Percentiles rank a stretch among this genome's conserved stretches.
Conservation (phyloP, 495 filamentous ascomycete species). For the Tuber brumale region DNA sequence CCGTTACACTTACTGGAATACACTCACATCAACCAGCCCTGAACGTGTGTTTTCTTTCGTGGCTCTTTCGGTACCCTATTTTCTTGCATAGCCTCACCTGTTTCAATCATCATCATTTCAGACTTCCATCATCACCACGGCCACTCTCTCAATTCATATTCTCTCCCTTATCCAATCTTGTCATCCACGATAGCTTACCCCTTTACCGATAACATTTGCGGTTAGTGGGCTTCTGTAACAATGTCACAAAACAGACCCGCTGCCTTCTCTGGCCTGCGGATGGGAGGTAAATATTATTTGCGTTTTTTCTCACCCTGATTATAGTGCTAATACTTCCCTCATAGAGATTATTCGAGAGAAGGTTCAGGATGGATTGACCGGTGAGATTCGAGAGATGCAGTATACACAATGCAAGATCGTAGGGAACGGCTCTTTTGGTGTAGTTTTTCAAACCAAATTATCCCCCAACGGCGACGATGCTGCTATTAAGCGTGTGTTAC, state of each 20-base stretch:
- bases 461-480: conserved; percentile 95
- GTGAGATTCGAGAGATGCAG: conserved; percentile 90
- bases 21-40: conserved; percentile 21
- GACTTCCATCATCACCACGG: conserved; percentile 23
- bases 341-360: conserved; percentile 96
- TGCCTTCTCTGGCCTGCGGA: conserved; percentile 68
- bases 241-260: conserved; percentile 53
- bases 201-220: conserved; percentile 30
- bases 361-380: conserved; percentile 95
- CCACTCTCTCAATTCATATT: conserved; percentile 23
- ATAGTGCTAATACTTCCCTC: conserved; percentile 34
- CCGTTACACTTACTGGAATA: conserved; percentile 24
- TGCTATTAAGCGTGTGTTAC: conserved; percentile 95
- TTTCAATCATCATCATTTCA: conserved; percentile 23
- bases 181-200: conserved; percentile 5
- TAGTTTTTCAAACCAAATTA: conserved; percentile 98
- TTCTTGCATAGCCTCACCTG: conserved; percentile 26
- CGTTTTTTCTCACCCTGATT: conserved; percentile 8
- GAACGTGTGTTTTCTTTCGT: conserved; percentile 28
- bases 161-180: conserved; percentile 19
- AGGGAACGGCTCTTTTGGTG: conserved; percentile 98
- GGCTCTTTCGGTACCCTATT: conserved; percentile 21
- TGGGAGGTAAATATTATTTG: conserved; percentile 61
- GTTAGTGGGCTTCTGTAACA: conserved; percentile 33
- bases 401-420: conserved; percentile 99